Percentiles rank a stretch among this genome's conserved stretches.
Conservation (phyloP, 768 basidiomycete genomes). For the Termitomyces sp. region DNA sequence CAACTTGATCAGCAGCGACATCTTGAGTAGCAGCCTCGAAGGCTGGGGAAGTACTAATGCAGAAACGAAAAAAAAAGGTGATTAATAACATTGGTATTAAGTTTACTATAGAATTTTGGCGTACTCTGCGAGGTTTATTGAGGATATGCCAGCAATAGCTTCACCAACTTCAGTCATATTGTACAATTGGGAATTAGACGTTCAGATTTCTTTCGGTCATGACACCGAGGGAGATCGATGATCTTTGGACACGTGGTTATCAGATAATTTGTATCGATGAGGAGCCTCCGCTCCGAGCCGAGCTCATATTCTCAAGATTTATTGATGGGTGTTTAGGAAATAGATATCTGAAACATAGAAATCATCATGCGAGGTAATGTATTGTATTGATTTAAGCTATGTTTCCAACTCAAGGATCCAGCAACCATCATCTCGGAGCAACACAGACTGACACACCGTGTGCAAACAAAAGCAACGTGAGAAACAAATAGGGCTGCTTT, state of each 20-base stretch:
- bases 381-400: not conserved
- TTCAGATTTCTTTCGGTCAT: not conserved
- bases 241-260: slow-evolving; percentile 12
- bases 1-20: slow-evolving; percentile 55
- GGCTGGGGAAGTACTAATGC: not conserved
- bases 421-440: not conserved
- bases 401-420: not conserved
- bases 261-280: slow-evolving; percentile 6
- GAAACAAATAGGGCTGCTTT: slow-evolving; percentile 15
- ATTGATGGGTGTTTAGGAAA: not conserved
- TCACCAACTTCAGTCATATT: slow-evolving; percentile 5
- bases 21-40: not conserved
- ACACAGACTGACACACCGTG: not conserved
- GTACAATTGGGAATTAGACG: not conserved
- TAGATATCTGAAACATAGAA: not conserved
- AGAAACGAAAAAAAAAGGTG: not conserved
- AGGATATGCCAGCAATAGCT: not conserved
- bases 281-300: not conserved
- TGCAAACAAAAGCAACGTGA: slow-evolving; percentile 20
- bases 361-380: not conserved
- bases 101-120: not conserved
- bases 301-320: not conserved
- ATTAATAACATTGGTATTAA: not conserved
- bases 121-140: slow-evolving; percentile 3
- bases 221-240: not conserved